Evolutionary conservation across 371 early-diverging fungal genomes (phyloP), one percentile per base, ranked within the genome.

Genomic region (Synchytrium microbalum): DNA sequence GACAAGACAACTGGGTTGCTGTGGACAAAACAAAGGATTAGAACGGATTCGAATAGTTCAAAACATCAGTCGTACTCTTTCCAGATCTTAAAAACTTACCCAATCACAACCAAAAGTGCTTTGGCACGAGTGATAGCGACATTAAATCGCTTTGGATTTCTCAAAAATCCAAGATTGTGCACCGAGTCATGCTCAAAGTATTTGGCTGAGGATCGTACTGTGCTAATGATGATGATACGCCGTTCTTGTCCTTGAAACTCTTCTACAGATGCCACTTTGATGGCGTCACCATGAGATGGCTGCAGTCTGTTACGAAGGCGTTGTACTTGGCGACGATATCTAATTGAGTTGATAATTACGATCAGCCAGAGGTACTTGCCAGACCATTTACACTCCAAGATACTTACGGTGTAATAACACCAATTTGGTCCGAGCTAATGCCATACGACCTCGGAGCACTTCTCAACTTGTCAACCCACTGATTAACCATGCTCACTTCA

Each of bases 61-160:
- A n/a, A n/a, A n/a, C n/a, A n/a, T n/a, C n/a, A n/a, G n/a, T n/a
- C n/a, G n/a, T n/a, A n/a, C n/a, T n/a, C n/a, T n/a, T n/a, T n/a
- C n/a, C n/a, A n/a, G n/a, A n/a, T n/a, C n/a, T n/a, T n/a, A n/a
- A n/a, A n/a, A n/a, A n/a, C n/a, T n/a, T n/a, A n/a, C 51, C 76
- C 76, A 23, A 76, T 64, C 27, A 75, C 70, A 25, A 74, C 69
- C 59, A 75, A 57, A 66, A 76, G 66, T 10, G 75, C 72, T 66
- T 61, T 70, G 2, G 83, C 80, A 0, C 83, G 69, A 8, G 83
- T 82, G 54, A 82, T 29, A 0, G 80, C 78, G 13, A 82, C 83
- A 58, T 82, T 82, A 63, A 82, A 75, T 55, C 80, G 61, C 69
- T 75, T 73, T 33, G 77, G 68, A 58, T 67, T 66, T 23, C 71